Evolutionary conservation across 805 yeast genomes (phyloP), one percentile per base, ranked within the genome.

Genomic region (Barnettozyma vustinii): DNA sequence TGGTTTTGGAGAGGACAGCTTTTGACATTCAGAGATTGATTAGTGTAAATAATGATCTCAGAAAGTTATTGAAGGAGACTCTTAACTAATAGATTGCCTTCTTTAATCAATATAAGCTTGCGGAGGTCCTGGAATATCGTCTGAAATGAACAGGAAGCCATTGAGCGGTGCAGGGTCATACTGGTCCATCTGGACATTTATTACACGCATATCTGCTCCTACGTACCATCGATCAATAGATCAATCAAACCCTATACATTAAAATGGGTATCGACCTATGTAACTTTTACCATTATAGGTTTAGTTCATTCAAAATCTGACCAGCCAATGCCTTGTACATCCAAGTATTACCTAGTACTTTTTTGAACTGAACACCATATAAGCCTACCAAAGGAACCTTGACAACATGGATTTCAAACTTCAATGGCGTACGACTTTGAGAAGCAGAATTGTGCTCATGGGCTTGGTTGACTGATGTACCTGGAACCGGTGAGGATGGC

Each of bases 301-400:
- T 60, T 53, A 61, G 51, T 35, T 61, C 65, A 40, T 53, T 53
- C 55, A 91, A 76, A 44, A 91, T 85, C 64, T 83, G 88, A 47
- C 92, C 83, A 2, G 97, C 97, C 61, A 91, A 73, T 9, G 90
- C 83, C 71, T 92, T 91, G 69, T 91, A 91, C 69, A 85, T 80
- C 97, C 97, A 91, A 1, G 96, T 88, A 64, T 92, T 90, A 60
- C 98, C 98, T 50, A 87, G 77, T 27, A 91, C 76, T 64, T 91
- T 91, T 74, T 92, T 92, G 72, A 91, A 90, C 65, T 92, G 97
- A 43, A 91, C 91, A 67, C 98, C 98, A 56, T 86, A 90, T 51
- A 92, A 73, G 5, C 95, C 89, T 47, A 91, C 86, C 56, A 91
- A 75, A 42, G 96, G 96, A 43, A 91, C 95, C 64, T 90, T 90